Evolutionary conservation across 2,329 filamentous ascomycete species (phyloP), one percentile per base, ranked within the genome.

Genomic region (Akanthomyces lecanii): DNA sequence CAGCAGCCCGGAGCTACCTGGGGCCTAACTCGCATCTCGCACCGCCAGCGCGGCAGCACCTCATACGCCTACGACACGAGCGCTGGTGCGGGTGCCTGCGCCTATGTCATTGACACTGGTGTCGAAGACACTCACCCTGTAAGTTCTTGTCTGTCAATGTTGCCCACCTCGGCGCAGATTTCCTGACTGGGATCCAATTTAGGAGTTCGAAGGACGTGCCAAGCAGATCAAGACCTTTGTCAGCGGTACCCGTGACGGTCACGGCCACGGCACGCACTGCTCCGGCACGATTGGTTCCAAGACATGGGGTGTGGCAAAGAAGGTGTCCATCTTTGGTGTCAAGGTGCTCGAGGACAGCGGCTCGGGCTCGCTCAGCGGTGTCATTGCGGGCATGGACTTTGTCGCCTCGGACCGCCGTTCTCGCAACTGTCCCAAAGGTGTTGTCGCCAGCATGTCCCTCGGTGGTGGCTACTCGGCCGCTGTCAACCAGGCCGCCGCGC

Each of bases 391-490:
- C 65, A 76, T 77, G 56, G 73, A 77, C 71, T 77, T 70, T 59
- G 76, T 77, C 8, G 70, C 71, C 56, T 55, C 65, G 21, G 75
- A 78, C 67, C 65, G 70, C 25, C 30, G 67, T 36, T 69, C 64
- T 3, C 74, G 72, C 64, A 71, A 64, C 66, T 77, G 76, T 71
- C 67, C 71, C 66, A 72, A 69, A 45, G 76, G 77, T 28, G 75
- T 79, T 40, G 80, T 84, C 61, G 78, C 83, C 75, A 84, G 82
- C 75, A 81, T 84, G 80, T 84, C 82, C 0, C 77, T 84, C 40
- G 81, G 81, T 66, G 81, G 81, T 25, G 70, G 72, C 64, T 70
- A 64, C 58, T 81, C 78, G 40, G 65, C 66, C 4, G 76, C 81
- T 21, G 70, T 82, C 69, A 84, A 84, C 74, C 71, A 74, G 28